phyloP scores from a whole-genome alignment of 1,284 basidiomycete genomes.

The Trichosporon asahii region DNA sequence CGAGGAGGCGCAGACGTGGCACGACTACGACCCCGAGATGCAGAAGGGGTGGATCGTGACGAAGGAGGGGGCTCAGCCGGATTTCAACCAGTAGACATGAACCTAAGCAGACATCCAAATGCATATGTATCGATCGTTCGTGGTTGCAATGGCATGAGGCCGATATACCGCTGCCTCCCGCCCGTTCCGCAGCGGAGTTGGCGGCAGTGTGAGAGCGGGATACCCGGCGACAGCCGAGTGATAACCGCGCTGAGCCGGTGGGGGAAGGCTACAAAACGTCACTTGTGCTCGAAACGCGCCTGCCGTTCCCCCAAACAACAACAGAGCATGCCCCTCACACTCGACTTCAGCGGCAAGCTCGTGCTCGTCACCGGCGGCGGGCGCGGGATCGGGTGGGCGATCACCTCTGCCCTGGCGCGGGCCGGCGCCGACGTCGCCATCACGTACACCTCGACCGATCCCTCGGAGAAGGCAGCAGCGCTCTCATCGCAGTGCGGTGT shows the following conservation, averaged over 20 bases:
- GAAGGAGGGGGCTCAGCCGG: neutral
- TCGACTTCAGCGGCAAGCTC: constrained; percentile 38
- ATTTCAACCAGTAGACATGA: neutral
- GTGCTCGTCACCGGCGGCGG: constrained; percentile 39
- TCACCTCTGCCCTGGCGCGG: constrained; percentile 34
- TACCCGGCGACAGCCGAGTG: neutral
- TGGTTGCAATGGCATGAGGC: neutral
- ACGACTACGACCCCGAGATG: constrained; percentile 16
- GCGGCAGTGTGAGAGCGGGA: neutral
- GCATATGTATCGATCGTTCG: neutral
- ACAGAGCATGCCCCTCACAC: constrained; percentile 14
- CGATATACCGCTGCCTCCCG: neutral
- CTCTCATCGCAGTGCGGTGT: constrained; percentile 21
- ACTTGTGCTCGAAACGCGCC: neutral
- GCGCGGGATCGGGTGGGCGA: constrained; percentile 35
- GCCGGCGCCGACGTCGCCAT: constrained; percentile 45
- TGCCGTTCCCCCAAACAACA: neutral
- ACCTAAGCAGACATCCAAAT: too few species aligned
- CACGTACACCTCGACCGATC: constrained; percentile 46
- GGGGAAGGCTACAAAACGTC: neutral
- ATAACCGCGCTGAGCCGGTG: neutral
- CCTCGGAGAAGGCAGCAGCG: constrained; percentile 14
- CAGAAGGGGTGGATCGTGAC: constrained; percentile 4
- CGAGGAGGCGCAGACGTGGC: neutral
- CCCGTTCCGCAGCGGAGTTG: neutral